phyloP scores from a whole-genome alignment of 768 basidiomycete species.

The Mycena albidolilacea region DNA sequence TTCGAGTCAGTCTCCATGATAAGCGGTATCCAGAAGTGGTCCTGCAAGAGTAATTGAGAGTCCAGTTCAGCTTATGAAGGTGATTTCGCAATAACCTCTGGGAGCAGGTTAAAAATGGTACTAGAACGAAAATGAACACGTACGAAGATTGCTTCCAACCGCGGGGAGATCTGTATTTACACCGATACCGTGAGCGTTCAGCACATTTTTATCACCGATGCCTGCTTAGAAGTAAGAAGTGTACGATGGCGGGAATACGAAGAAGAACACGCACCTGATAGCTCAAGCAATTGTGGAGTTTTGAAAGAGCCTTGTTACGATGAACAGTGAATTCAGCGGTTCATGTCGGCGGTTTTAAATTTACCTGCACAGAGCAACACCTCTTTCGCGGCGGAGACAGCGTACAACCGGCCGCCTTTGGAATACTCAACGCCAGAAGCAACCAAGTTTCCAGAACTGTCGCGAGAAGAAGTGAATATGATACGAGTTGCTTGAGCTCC shows the following conservation, averaged over 20 bases:
- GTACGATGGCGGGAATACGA: not conserved
- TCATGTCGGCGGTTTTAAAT: not conserved
- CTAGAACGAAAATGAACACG: conserved; percentile 19
- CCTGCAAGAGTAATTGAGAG: not conserved
- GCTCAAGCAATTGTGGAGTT: conserved; percentile 49
- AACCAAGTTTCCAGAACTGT: conserved; percentile 14
- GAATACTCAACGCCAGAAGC: conserved; percentile 44
- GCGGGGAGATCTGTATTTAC: conserved; percentile 53
- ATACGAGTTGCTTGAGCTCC: conserved; percentile 44
- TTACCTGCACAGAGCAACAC: conserved; percentile 60
- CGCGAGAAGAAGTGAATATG: conserved; percentile 27
- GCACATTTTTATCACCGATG: conserved; percentile 14
- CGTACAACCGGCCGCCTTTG: conserved; percentile 36
- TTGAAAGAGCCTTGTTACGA: conserved; percentile 44
- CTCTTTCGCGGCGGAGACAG: conserved; percentile 54
- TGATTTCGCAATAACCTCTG: too few species aligned
- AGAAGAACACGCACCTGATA: conserved; percentile 41
- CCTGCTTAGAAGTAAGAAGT: not conserved
- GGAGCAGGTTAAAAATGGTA: too few species aligned
- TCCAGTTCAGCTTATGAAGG: too few species aligned
- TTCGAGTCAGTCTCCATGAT: conserved; percentile 12
- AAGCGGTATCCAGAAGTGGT: conserved; percentile 6
- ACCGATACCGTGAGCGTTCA: conserved; percentile 45
- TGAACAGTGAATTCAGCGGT: not conserved
- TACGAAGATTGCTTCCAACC: conserved; percentile 61